These are phyloP conservation scores for Fusarium illudens DNA, from an alignment of 2,329 filamentous ascomycete genomes.

Conservation along the genomic window DNA sequence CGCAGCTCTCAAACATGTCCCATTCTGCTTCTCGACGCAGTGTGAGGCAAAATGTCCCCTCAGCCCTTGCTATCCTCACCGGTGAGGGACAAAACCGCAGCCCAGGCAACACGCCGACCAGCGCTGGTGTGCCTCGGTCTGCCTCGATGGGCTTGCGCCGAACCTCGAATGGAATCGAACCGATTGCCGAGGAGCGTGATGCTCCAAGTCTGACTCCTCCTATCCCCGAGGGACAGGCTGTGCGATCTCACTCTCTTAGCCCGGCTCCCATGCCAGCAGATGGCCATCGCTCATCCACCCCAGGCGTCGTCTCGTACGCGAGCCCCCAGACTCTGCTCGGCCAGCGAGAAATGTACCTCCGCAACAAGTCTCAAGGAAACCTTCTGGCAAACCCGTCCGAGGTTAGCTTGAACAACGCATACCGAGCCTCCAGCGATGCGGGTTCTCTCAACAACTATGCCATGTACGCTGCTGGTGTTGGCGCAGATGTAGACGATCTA, in stretches of 20 bases:
- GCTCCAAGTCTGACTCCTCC: slow-evolving; percentile 18
- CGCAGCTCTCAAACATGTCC: slow-evolving; percentile 40
- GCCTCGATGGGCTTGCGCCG: slow-evolving; percentile 39
- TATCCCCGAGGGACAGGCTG: slow-evolving; percentile 26
- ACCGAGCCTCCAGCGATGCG: slow-evolving; percentile 51
- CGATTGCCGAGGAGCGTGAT: slow-evolving; percentile 56
- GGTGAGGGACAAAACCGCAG: slow-evolving; percentile 36
- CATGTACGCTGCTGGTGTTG: slow-evolving; percentile 42
- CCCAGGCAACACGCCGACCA: slow-evolving; percentile 33
- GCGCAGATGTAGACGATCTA: slow-evolving; percentile 70
- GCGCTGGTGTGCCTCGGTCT: slow-evolving; percentile 29
- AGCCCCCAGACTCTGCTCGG: slow-evolving; percentile 65
- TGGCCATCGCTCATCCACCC: slow-evolving; percentile 45
- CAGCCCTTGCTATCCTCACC: slow-evolving; percentile 38
- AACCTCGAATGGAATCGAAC: slow-evolving; percentile 46
- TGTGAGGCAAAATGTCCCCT: slow-evolving; percentile 37
- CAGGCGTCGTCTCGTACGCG: slow-evolving; percentile 60
- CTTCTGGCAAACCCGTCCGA: slow-evolving; percentile 43
- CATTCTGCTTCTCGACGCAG: slow-evolving; percentile 21
- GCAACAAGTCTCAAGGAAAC: slow-evolving; percentile 59
- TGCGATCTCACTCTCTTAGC: slow-evolving; percentile 21
- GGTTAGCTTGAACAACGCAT: slow-evolving; percentile 38
- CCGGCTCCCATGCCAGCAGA: slow-evolving; percentile 36
- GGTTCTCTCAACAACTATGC: slow-evolving; percentile 52
- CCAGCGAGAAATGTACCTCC: slow-evolving; percentile 63